A percentile compares a stretch with the other conserved stretches of the same genome.
These are phyloP conservation scores for Sugiyamaella floridensis DNA, from an alignment of 805 yeast species.

Conservation along the genomic window DNA sequence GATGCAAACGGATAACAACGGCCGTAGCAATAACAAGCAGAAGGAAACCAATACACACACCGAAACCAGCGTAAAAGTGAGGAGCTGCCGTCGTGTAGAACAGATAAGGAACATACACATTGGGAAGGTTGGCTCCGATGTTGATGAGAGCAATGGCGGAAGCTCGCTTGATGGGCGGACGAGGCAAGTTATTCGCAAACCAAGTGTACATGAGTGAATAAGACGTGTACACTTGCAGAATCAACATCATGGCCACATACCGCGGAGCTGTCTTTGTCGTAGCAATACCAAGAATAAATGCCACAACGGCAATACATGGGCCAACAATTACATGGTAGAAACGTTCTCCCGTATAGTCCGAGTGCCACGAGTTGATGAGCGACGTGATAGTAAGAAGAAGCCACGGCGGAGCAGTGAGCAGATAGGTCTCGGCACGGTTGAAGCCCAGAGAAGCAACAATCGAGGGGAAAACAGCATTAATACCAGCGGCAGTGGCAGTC, in stretches of 20 bases:
- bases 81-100: slow-evolving; percentile 18
- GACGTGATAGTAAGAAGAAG: slow-evolving; percentile 45
- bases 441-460: slow-evolving; percentile 54
- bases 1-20: slow-evolving; percentile 12
- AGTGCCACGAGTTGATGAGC: slow-evolving; percentile 48
- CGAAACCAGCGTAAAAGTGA: slow-evolving; percentile 23
- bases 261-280: slow-evolving; percentile 50
- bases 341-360: slow-evolving; percentile 51
- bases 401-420: slow-evolving; percentile 56
- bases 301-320: slow-evolving; percentile 34
- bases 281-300: slow-evolving; percentile 13
- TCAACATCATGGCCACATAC: slow-evolving; percentile 53
- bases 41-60: slow-evolving; percentile 19
- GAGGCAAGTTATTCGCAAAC: slow-evolving; percentile 49
- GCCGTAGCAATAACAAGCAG: slow-evolving; percentile 12
- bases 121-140: slow-evolving; percentile 24
- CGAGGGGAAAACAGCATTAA: slow-evolving; percentile 55
- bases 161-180: slow-evolving; percentile 55
- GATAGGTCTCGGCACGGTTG: slow-evolving; percentile 42
- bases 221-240: slow-evolving; percentile 49
- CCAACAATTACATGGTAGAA: slow-evolving; percentile 41
- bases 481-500: slow-evolving; percentile 51
- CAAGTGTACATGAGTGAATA: slow-evolving; percentile 48
- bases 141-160: slow-evolving; percentile 48
- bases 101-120: slow-evolving; percentile 21